Conservation (phyloP, 805 yeast genomes). For the Wickerhamiella allomyrinae region DNA sequence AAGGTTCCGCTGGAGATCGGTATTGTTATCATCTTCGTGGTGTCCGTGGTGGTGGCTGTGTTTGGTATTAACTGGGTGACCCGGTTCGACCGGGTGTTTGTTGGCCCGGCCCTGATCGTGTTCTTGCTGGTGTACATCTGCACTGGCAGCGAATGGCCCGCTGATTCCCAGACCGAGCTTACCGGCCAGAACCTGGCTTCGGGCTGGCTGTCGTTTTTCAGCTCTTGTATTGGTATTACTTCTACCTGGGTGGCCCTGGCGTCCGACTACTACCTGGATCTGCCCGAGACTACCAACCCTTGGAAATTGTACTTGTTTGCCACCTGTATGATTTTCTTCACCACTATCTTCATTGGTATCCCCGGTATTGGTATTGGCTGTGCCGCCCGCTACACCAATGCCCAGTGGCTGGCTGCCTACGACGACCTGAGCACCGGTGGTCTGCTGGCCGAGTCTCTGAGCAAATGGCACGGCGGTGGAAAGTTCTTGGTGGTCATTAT, state of each 20-base stretch:
- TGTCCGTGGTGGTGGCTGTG: constrained; percentile 53
- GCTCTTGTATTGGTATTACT: constrained; percentile 62
- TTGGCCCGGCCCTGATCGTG: constrained; percentile 54
- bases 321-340: constrained; percentile 49
- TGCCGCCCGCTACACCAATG: constrained; percentile 39
- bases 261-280: constrained; percentile 66
- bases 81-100: constrained; percentile 50
- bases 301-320: constrained; percentile 43
- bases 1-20: constrained; percentile 61
- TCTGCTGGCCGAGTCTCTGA: constrained; percentile 46
- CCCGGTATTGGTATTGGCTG: constrained; percentile 59
- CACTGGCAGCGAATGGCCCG: constrained; percentile 25
- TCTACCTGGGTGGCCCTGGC: constrained; percentile 85
- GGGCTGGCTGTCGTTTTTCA: constrained; percentile 57
- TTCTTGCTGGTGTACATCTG: constrained; percentile 53
- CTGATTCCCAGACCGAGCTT: constrained; percentile 25
- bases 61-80: constrained; percentile 66
- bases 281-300: constrained; percentile 58
- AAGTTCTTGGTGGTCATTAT: constrained; percentile 57
- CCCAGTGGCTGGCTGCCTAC: constrained; percentile 46
- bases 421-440: constrained; percentile 60
- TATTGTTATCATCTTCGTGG: constrained; percentile 49
- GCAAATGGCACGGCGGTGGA: constrained; percentile 64
- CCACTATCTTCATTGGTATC: constrained; percentile 63
- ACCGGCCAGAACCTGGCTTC: constrained; percentile 38